phyloP scores from a whole-genome alignment of 1,139 yeast genomes.

The Debaryomyces subglobosus region DNA sequence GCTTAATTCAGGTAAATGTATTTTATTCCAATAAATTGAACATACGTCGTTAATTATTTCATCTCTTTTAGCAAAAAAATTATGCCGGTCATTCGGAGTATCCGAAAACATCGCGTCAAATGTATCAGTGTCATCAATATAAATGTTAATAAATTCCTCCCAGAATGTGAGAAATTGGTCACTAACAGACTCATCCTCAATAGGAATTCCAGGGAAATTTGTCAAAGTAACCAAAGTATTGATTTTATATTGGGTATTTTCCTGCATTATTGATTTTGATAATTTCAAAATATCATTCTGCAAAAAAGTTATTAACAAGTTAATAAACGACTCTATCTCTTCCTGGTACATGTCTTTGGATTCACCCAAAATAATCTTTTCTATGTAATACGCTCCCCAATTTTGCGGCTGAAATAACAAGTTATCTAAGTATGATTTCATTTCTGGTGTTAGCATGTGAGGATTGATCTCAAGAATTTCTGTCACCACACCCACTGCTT shows the following conservation, averaged over 20 bases:
- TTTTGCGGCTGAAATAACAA: constrained; percentile 39
- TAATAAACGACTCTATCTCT: constrained; percentile 51
- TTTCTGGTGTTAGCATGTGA: constrained; percentile 32
- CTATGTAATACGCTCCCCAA: constrained; percentile 43
- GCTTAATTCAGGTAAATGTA: constrained; percentile 37
- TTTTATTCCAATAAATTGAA: constrained; percentile 63
- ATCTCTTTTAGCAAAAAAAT: constrained; percentile 33
- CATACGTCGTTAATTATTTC: constrained; percentile 50
- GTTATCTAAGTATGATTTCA: constrained; percentile 23
- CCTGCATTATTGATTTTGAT: constrained; percentile 47
- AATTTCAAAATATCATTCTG: constrained; percentile 55
- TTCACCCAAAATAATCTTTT: constrained; percentile 25
- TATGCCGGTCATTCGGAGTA: constrained; percentile 22
- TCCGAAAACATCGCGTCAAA: constrained; percentile 34
- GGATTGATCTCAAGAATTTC: constrained; percentile 54
- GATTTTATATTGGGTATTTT: constrained; percentile 42
- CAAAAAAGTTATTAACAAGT: constrained; percentile 54
- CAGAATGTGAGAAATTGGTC: constrained; percentile 76
- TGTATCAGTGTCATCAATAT: constrained; percentile 55
- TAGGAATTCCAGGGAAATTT: constrained; percentile 60
- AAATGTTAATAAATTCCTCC: constrained; percentile 72
- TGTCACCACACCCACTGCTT: constrained; percentile 39
- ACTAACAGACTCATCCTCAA: constrained; percentile 69
- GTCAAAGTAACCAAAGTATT: constrained; percentile 60
- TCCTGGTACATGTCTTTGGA: constrained; percentile 39